Base-by-base conservation (phyloP, 345 rosid species). In the Rubroshorea leprosula region DNA sequence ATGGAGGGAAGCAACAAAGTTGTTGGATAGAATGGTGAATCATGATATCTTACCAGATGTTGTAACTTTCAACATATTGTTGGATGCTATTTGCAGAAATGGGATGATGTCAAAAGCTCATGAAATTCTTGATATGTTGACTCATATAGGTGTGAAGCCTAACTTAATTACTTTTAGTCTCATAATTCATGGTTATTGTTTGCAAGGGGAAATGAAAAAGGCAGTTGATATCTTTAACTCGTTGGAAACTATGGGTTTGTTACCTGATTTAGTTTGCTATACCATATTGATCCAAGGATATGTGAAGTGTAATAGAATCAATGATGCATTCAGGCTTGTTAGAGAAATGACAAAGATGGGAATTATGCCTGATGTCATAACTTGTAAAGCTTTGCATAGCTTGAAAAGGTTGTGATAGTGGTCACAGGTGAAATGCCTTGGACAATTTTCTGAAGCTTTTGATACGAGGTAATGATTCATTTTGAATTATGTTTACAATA, bases 81-180 rank as follows among this genome's bases (percentile, higher is more conserved):
- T 48, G 2, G 51, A 48, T 48, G 51, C 51, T 2, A 6, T 48
- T 18, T 48, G 51, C 15, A 18, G 19, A 48, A n/a, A 44, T 5
- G 18, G 48, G 16, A 62, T 25, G 66, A 45, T 46, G 31, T 29
- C 38, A 12, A 41, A 44, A 56, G 66, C 60, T 43, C 26, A 54
- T 13, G 59, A 50, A 8, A 22, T 62, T 3, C 13, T 54, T 3
- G 49, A 26, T 16, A 20, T 29, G 23, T 53, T 62, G 53, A 54
- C 9, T 53, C n/a, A 17, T 8, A 39, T 41, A 23, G 65, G 50
- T 21, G 15, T 61, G 18, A 26, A 18, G 39, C 41, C 65, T 51
- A 5, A 61, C 21, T 18, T 17, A 1, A 15, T 51, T 9, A 51
- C 50, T 0, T 61, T 31, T 11, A 0, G 1, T n/a, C 17, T 10